These are phyloP conservation scores for Rhizophlyctis rosea DNA, from an alignment of 192 early-diverging fungal species.

Conservation along the genomic window DNA sequence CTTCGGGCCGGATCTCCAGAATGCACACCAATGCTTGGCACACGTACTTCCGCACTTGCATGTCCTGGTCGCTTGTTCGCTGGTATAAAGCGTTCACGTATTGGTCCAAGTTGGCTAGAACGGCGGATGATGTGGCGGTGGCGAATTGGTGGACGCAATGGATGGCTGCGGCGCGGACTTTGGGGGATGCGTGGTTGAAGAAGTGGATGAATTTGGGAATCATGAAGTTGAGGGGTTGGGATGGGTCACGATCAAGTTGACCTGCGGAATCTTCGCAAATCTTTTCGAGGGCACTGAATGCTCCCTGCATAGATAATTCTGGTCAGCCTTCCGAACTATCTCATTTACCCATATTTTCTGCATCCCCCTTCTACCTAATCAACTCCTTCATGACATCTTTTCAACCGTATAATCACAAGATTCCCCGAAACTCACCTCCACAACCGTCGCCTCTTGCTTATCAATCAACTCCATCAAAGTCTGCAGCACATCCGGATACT, in stretches of 20 bases:
- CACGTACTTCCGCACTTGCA: slow-evolving; percentile 84
- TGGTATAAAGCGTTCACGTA: slow-evolving; percentile 79
- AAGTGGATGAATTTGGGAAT: slow-evolving; percentile 85
- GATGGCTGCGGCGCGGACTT: slow-evolving; percentile 79
- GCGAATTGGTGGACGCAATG: slow-evolving; percentile 86
- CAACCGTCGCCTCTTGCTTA: slow-evolving; percentile 60
- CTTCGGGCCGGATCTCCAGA: slow-evolving; percentile 80
- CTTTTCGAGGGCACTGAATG: slow-evolving; percentile 84
- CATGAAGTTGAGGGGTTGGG: slow-evolving; percentile 77
- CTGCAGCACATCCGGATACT: slow-evolving; percentile 83
- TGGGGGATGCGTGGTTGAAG: slow-evolving; percentile 71
- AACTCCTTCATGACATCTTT: too few relatives aligned
- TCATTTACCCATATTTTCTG: neutral
- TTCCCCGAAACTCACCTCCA: slow-evolving; percentile 71
- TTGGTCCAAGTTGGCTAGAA: slow-evolving; percentile 64
- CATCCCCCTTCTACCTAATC: too few relatives aligned
- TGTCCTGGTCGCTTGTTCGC: slow-evolving; percentile 76
- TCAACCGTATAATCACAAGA: too few relatives aligned
- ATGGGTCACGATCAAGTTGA: slow-evolving; percentile 75
- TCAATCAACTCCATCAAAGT: slow-evolving; percentile 78
- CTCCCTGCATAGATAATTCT: slow-evolving; percentile 48
- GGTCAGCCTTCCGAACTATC: neutral
- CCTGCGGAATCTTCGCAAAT: slow-evolving; percentile 93
- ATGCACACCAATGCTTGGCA: slow-evolving; percentile 93
- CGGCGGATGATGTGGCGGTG: slow-evolving; percentile 64